Conservation (phyloP, 129 eudicot species). For the Lactuca saligna region DNA sequence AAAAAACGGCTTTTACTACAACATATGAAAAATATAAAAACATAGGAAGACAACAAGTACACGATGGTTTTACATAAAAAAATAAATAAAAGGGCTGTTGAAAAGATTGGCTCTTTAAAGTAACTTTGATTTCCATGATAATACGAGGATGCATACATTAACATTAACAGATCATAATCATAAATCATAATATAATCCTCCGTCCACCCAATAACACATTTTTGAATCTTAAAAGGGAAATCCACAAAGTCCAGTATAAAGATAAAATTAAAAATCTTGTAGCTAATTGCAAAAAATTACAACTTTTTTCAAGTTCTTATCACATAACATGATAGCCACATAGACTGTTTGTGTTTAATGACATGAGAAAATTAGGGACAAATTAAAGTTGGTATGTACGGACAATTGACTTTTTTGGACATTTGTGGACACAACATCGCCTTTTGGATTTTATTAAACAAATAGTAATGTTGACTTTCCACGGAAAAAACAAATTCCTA, state of each 20-base stretch:
- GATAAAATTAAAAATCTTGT: background rate
- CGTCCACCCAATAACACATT: slow-evolving; percentile 21
- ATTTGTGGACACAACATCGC: background rate
- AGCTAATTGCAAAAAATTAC: background rate
- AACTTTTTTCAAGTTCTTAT: background rate
- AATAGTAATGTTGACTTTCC: slow-evolving; percentile 21
- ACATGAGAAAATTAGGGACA: slow-evolving; percentile 20
- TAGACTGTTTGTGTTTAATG: slow-evolving; percentile 18
- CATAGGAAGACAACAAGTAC: slow-evolving; percentile 6
- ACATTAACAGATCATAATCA: background rate
- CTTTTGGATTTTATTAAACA: slow-evolving; percentile 24
- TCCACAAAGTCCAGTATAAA: slow-evolving; percentile 11
- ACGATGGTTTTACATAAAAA: background rate
- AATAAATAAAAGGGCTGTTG: slow-evolving; percentile 4
- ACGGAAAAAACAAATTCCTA: slow-evolving; percentile 2
- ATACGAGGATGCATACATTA: slow-evolving; percentile 17
- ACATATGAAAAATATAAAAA: background rate
- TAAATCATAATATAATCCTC: background rate
- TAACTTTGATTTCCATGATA: slow-evolving; percentile 18
- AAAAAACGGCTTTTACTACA: slow-evolving; percentile 12
- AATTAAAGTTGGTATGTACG: slow-evolving; percentile 31
- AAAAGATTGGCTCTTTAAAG: slow-evolving; percentile 24
- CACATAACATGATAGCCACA: slow-evolving; percentile 7
- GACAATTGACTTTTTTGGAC: slow-evolving; percentile 20
- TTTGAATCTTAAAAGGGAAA: slow-evolving; percentile 13